A percentile compares a stretch with the other conserved stretches of the same genome.
These are phyloP conservation scores for Cyclanthera cordifolia DNA, from an alignment of 306 rosid genomes.

Conservation along the genomic window DNA sequence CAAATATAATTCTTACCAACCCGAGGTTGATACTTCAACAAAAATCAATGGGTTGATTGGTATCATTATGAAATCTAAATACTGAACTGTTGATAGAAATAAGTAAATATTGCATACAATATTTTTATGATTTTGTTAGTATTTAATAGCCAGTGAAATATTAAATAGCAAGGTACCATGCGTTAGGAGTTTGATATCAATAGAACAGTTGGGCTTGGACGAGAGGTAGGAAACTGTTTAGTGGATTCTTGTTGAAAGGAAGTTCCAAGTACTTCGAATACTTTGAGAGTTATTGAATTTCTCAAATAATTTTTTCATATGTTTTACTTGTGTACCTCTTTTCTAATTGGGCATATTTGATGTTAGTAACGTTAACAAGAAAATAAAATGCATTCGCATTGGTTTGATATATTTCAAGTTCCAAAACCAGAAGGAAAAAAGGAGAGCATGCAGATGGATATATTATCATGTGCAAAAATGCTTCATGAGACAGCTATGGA, in stretches of 20 bases:
- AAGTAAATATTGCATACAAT: not conserved
- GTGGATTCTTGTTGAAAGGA: not conserved
- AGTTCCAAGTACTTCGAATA: not conserved
- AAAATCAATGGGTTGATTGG: slow-evolving; percentile 6
- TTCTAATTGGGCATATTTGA: not conserved
- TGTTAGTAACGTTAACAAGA: not conserved
- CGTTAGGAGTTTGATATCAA: not conserved
- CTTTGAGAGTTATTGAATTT: not conserved
- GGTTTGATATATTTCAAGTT: not conserved
- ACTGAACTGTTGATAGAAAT: not conserved
- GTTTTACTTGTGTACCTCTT: not conserved
- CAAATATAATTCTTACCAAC: not conserved
- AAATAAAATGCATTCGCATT: not conserved
- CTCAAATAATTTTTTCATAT: not conserved
- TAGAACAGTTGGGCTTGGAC: not conserved
- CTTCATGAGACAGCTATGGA: not conserved
- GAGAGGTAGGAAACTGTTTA: not conserved
- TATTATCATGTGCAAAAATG: not conserved
- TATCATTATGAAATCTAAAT: not conserved
- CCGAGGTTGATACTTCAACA: not conserved
- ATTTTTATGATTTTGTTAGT: not conserved
- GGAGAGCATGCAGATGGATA: not conserved
- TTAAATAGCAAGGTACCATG: not conserved
- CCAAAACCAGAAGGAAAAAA: not conserved
- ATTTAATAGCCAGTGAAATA: not conserved